These are phyloP conservation scores for Coccomyxa sp. DNA, from an alignment of 139 green algal genomes.

Conservation along the genomic window DNA sequence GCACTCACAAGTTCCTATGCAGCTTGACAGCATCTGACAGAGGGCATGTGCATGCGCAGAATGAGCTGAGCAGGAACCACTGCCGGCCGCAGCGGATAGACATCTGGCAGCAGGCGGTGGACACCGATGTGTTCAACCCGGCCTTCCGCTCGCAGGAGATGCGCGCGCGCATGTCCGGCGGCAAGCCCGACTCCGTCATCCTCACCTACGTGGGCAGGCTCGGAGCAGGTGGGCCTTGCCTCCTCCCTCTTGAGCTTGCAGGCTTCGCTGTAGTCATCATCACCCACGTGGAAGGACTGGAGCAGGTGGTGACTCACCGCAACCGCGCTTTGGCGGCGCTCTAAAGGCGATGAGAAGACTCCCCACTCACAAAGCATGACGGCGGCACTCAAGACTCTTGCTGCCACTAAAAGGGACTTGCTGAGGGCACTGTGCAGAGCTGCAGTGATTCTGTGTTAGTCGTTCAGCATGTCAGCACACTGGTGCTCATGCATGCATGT, in stretches of 20 bases:
- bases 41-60: constrained; percentile 19
- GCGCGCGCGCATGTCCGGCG: constrained; percentile 61
- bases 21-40: no score
- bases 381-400: no score
- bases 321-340: no score
- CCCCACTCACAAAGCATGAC: not conserved
- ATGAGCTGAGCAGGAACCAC: constrained; percentile 28
- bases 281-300: not conserved
- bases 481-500: no score
- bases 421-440: no score
- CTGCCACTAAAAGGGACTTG: no score
- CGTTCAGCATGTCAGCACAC: no score
- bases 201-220: constrained; percentile 93
- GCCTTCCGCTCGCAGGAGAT: constrained; percentile 64
- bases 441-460: no score
- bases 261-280: not conserved
- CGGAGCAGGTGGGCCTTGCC: constrained; percentile 39
- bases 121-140: constrained; percentile 88
- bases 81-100: constrained; percentile 39
- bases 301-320: no score
- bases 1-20: no score
- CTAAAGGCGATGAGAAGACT: not conserved
- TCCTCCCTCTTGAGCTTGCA: no score
- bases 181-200: constrained; percentile 66
- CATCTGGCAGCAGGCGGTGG: constrained; percentile 87